These are phyloP conservation scores for Camellia oleifera DNA, from an alignment of 179 eudicot genomes.

Conservation along the genomic window DNA sequence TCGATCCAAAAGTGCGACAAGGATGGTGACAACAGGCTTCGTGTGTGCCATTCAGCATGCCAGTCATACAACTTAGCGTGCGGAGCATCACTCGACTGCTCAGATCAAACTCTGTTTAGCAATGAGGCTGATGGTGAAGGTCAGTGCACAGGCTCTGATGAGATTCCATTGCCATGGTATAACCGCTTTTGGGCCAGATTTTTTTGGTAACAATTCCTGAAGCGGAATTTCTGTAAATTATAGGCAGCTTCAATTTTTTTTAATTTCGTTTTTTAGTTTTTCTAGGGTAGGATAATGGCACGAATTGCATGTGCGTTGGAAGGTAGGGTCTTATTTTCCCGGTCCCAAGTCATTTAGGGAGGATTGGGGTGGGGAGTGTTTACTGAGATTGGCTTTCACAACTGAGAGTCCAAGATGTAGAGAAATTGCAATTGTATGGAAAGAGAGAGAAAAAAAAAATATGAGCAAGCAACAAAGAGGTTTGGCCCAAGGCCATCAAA, in stretches of 20 bases:
- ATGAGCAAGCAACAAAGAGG: neutral
- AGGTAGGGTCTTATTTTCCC: conserved; percentile 25
- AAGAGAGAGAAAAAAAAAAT: neutral
- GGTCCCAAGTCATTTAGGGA: conserved; percentile 22
- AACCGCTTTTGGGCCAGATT: conserved; percentile 28
- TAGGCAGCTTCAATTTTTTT: conserved; percentile 43
- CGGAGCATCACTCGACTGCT: conserved; percentile 92
- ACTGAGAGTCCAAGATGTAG: conserved; percentile 36
- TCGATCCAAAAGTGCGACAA: conserved; percentile 92
- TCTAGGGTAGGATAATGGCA: conserved; percentile 29
- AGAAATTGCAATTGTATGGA: conserved; percentile 21
- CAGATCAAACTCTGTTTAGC: conserved; percentile 94
- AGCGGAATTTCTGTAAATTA: conserved; percentile 48
- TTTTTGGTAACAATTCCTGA: conserved; percentile 23
- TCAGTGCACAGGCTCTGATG: conserved; percentile 79
- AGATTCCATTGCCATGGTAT: conserved; percentile 69
- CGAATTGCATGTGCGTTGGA: conserved; percentile 18
- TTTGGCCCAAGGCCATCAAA: conserved; percentile 46
- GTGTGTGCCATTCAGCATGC: conserved; percentile 95
- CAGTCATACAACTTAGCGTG: conserved; percentile 90
- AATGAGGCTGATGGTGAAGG: conserved; percentile 61
- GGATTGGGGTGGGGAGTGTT: conserved; percentile 20
- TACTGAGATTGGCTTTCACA: conserved; percentile 33
- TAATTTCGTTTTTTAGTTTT: neutral
- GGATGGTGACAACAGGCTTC: conserved; percentile 89